phyloP scores from a whole-genome alignment of 1,284 basidiomycete species.

The Cryptococcus sp. region DNA sequence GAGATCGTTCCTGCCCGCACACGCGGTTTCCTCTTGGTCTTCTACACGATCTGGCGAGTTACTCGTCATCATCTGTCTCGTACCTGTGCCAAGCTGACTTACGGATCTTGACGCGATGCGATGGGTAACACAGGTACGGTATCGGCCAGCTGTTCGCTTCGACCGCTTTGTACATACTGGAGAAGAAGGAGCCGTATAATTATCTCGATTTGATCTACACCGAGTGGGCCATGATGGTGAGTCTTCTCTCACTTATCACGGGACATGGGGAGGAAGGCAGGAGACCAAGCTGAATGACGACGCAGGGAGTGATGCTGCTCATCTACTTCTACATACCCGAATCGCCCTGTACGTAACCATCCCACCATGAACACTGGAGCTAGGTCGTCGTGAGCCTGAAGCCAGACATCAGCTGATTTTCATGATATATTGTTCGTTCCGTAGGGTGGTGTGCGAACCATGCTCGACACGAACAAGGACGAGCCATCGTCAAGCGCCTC shows the following conservation, averaged over 20 bases:
- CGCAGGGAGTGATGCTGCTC: conserved; percentile 18
- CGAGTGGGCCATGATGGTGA: conserved; percentile 13
- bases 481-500: conserved; percentile 14
- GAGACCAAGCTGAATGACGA: neutral
- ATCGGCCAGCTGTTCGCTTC: conserved; percentile 20
- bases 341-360: conserved; percentile 17
- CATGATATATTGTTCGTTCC: no score
- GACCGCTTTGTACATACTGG: conserved; percentile 13
- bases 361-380: no score
- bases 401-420: neutral
- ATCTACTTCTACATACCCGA: conserved; percentile 26
- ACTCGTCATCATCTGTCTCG: neutral
- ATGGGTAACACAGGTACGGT: neutral
- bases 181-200: conserved; percentile 14
- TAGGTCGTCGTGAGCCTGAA: no score
- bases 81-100: neutral
- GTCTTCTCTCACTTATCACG: neutral
- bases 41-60: conserved; percentile 13
- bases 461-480: conserved; percentile 4
- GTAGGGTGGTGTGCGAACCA: conserved; percentile 17
- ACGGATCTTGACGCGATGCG: neutral
- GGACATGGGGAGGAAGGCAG: no score
- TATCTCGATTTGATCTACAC: conserved; percentile 23
- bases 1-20: conserved; percentile 23
- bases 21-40: conserved; percentile 25